These are phyloP conservation scores for Lachnellula suecica DNA, from an alignment of 2,329 filamentous ascomycete genomes.

Conservation along the genomic window DNA sequence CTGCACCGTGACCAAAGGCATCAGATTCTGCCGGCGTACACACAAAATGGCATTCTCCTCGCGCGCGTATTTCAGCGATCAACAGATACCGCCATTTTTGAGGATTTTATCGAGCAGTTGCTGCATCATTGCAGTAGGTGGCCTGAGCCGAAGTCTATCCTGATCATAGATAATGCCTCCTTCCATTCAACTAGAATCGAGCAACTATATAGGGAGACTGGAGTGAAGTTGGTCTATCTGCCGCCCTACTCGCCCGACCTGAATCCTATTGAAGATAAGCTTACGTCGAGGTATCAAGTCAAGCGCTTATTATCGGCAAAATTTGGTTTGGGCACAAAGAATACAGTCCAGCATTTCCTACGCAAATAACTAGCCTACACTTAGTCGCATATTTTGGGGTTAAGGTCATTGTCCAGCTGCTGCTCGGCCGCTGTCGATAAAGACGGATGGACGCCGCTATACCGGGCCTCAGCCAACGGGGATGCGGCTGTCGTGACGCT, in stretches of 20 bases:
- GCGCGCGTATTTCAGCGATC: conserved; percentile 26
- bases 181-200: conserved; percentile 29
- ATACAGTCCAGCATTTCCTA: too few species aligned
- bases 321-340: too few species aligned
- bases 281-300: too few species aligned
- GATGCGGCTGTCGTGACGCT: too few species aligned
- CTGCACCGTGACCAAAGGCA: conserved; percentile 23
- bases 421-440: too few species aligned
- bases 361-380: too few species aligned
- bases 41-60: conserved; percentile 23
- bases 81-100: conserved; percentile 27
- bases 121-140: conserved; percentile 32
- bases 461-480: too few species aligned
- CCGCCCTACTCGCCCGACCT: conserved; percentile 17
- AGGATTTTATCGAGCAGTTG: conserved; percentile 34
- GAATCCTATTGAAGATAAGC: conserved; percentile 18
- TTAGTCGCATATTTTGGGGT: too few species aligned
- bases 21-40: conserved; percentile 26
- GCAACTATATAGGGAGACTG: conserved; percentile 25
- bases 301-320: too few species aligned
- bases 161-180: conserved; percentile 37
- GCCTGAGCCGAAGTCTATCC: conserved; percentile 34
- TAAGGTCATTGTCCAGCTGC: too few species aligned
- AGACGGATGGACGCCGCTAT: too few species aligned
- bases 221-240: conserved; percentile 15